Evolutionary conservation across 495 filamentous ascomycete species (phyloP).

Genomic region (Tuber magnatum): DNA sequence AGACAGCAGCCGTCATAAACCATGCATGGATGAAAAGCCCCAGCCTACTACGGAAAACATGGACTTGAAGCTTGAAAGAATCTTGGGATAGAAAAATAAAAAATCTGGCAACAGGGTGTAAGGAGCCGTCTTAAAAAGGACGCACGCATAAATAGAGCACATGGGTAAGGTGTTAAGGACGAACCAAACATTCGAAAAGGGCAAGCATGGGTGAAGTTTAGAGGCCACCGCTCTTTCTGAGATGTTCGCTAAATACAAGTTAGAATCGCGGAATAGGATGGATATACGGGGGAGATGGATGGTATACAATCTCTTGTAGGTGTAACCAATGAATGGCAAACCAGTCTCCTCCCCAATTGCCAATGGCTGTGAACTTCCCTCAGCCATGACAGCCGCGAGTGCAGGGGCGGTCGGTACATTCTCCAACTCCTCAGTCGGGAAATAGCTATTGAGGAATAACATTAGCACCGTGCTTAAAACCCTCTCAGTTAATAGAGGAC

Average conservation of each 20-base stretch:
- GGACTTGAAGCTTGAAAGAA: background rate
- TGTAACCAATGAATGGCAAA: slow-evolving; percentile 95
- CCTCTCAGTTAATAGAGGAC: background rate
- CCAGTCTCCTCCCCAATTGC: slow-evolving; percentile 68
- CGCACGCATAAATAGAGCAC: background rate
- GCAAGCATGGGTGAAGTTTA: slow-evolving; percentile 7
- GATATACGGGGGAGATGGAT: background rate
- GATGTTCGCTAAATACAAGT: slow-evolving; percentile 22
- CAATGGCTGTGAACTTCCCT: slow-evolving; percentile 43
- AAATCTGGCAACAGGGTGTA: background rate
- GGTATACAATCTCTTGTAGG: slow-evolving; percentile 93
- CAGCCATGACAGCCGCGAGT: slow-evolving; percentile 46
- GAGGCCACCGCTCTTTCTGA: slow-evolving; percentile 27
- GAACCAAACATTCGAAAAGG: background rate
- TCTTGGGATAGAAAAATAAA: background rate
- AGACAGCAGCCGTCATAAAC: slow-evolving; percentile 11
- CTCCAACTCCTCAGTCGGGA: slow-evolving; percentile 95
- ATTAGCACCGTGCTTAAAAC: slow-evolving; percentile 13
- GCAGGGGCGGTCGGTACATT: slow-evolving; percentile 39
- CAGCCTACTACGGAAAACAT: slow-evolving; percentile 5
- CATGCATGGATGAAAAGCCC: slow-evolving; percentile 7
- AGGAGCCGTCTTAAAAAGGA: background rate
- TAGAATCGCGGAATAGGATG: slow-evolving; percentile 10
- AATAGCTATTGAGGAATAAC: slow-evolving; percentile 54
- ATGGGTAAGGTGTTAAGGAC: background rate